These are phyloP conservation scores for Penicillium odoratum DNA, from an alignment of 495 filamentous ascomycete species.

Conservation along the genomic window DNA sequence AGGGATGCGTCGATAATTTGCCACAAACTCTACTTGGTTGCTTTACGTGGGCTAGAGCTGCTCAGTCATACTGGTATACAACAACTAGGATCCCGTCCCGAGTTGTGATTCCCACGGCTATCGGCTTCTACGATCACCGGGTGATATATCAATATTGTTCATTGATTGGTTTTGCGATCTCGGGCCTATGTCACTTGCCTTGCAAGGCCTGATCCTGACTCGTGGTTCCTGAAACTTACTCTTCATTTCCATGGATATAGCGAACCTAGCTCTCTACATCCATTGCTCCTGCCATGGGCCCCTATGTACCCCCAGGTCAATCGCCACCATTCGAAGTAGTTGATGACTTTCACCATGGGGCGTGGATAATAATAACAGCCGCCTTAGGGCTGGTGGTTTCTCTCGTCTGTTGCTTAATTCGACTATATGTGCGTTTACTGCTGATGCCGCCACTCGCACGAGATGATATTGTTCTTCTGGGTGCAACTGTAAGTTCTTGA, in stretches of 20 bases:
- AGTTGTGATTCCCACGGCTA: background rate
- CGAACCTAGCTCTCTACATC: background rate
- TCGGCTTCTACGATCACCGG: background rate
- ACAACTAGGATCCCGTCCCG: background rate
- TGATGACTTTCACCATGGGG: slow-evolving; percentile 43
- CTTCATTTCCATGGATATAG: background rate
- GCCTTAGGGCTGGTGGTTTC: slow-evolving; percentile 51
- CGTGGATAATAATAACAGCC: slow-evolving; percentile 48
- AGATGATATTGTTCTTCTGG: slow-evolving; percentile 42
- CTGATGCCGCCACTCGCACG: slow-evolving; percentile 38
- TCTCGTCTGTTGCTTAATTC: slow-evolving; percentile 43
- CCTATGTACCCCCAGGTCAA: slow-evolving; percentile 37
- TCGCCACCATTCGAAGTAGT: slow-evolving; percentile 43
- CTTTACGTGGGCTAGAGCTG: background rate
- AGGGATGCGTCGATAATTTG: slow-evolving; percentile 10
- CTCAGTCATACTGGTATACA: background rate
- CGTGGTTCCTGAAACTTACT: background rate
- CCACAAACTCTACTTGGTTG: background rate
- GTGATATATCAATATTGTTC: background rate
- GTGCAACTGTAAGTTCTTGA: slow-evolving; percentile 35
- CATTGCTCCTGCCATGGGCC: slow-evolving; percentile 25
- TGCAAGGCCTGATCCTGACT: background rate
- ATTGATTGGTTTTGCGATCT: background rate
- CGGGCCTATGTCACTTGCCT: background rate
- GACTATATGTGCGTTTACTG: slow-evolving; percentile 44